A percentile compares a stretch with the other conserved stretches of the same genome.
These are phyloP conservation scores for Cymbopogon flexuosus DNA, from an alignment of 202 grass and related monocot species.

Conservation along the genomic window DNA sequence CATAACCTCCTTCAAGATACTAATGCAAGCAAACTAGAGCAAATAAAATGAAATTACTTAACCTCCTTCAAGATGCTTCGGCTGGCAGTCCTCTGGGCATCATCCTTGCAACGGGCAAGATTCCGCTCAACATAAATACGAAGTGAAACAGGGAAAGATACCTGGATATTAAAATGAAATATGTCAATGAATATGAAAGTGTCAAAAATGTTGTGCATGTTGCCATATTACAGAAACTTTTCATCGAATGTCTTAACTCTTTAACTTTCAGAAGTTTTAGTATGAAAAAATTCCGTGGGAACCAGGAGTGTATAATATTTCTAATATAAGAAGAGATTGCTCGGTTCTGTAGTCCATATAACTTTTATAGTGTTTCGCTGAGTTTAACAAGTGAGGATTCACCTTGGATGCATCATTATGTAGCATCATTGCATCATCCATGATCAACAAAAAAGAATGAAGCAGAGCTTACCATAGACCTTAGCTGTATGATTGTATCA, in stretches of 20 bases:
- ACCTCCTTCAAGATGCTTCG: conserved; percentile 79
- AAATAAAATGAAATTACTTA: conserved; percentile 24
- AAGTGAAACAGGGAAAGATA: conserved; percentile 69
- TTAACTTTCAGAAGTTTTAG: background rate
- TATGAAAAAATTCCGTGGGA: background rate
- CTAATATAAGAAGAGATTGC: no score
- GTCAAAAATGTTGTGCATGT: background rate
- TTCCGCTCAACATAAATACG: conserved; percentile 70
- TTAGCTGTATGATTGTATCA: conserved; percentile 16
- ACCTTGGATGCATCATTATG: background rate
- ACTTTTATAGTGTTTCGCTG: background rate
- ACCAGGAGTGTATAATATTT: background rate
- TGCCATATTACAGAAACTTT: background rate
- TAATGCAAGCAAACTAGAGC: conserved; percentile 27
- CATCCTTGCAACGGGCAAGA: conserved; percentile 77
- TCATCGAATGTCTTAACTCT: background rate
- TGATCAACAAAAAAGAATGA: background rate
- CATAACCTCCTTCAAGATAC: conserved; percentile 69
- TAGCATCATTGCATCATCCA: background rate
- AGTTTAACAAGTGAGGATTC: background rate
- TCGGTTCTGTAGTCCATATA: background rate
- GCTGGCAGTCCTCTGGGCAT: conserved; percentile 60
- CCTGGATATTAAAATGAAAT: conserved; percentile 49
- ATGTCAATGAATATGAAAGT: conserved; percentile 27
- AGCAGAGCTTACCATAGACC: background rate